A percentile compares a stretch with the other conserved stretches of the same genome.
phyloP scores from a whole-genome alignment of 1,284 basidiomycete species.

The Marasmius sp. region DNA sequence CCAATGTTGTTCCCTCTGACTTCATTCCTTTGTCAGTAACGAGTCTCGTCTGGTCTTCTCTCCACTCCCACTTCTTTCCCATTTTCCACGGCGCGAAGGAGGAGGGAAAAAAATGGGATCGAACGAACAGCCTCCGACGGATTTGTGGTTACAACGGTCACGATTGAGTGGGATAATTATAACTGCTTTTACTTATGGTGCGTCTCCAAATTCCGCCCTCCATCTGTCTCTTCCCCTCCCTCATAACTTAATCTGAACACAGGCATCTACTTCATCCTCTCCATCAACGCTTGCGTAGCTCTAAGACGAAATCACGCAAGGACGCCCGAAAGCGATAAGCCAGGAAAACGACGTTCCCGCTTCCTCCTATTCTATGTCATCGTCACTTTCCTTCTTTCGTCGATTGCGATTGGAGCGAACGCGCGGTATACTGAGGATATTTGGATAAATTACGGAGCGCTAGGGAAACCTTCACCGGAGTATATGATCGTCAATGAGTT shows the following conservation, averaged over 20 bases:
- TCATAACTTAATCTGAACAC: not conserved
- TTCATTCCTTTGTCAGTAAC: no score
- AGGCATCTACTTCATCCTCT: not conserved
- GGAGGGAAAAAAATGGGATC: no score
- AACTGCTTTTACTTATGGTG: not conserved
- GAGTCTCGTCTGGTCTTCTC: no score
- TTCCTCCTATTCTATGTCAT: conserved; percentile 15
- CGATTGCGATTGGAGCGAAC: conserved; percentile 27
- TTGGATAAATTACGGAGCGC: conserved; percentile 27
- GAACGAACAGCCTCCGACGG: not conserved
- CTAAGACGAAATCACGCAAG: not conserved
- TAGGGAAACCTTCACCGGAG: conserved; percentile 19
- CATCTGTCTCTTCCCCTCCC: no score
- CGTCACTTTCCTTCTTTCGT: conserved; percentile 29
- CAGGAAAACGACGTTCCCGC: not conserved
- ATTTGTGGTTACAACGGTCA: not conserved
- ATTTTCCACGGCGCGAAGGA: no score
- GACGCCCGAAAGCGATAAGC: conserved; percentile 22
- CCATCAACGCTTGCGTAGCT: not conserved
- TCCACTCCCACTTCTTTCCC: no score
- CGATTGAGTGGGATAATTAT: not conserved
- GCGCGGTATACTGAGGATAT: conserved; percentile 30
- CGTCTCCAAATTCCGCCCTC: not conserved
- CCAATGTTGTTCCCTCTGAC: no score
- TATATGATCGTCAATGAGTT: conserved; percentile 23